Base-by-base conservation (phyloP, 2,329 filamentous ascomycete species). In the Trichoderma sp. region DNA sequence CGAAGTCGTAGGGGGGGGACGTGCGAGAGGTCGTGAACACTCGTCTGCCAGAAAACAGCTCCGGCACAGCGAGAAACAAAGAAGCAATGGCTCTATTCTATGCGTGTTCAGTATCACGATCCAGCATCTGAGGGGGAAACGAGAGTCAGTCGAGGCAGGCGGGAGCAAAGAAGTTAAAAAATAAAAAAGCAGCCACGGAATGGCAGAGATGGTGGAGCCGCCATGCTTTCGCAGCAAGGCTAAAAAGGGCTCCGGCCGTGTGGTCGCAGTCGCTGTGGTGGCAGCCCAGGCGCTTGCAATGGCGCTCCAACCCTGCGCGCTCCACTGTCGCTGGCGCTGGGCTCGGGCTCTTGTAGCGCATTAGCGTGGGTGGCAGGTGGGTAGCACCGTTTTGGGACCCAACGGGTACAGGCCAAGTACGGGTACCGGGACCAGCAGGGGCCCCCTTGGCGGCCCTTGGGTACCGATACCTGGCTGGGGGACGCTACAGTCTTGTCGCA, bases 331-430 rank as follows among this genome's bases (percentile, higher is more conserved):
- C 57, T 56, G 43, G 21, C 49, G 56, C 57, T 61, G 24, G 58
- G 58, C 24, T 40, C 33, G 58, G 35, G 24, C 58, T 61, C 58
- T 43, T n/a, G 58, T 43, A 35, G 61, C 57, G 58, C 57, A 55
- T 68, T 68, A 68, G 66, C 66, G 66, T 62, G 66, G 66, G 66
- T 68, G 58, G 66, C 57, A 59, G 66, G 66, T 68, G 58, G 66
- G 66, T 63, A 61, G 58, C 58, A 62, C 66, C 33, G 27, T 43
- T 56, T 68, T 68, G 66, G 66, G 66, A 49, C 56, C 49, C 66
- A 68, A 62, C 66, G 66, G 57, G 65, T 61, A 68, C 62, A 35
- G 27, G 33, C 24, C 35, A 24, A 37, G 43, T 21, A 49, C 43
- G 43, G 43, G 40, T 43, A 43, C 43, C n/a, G 43, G 43, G 43